Percentiles rank a stretch among this genome's conserved stretches.
Conservation (phyloP, 768 basidiomycete species). For the Leccinum variicolor region DNA sequence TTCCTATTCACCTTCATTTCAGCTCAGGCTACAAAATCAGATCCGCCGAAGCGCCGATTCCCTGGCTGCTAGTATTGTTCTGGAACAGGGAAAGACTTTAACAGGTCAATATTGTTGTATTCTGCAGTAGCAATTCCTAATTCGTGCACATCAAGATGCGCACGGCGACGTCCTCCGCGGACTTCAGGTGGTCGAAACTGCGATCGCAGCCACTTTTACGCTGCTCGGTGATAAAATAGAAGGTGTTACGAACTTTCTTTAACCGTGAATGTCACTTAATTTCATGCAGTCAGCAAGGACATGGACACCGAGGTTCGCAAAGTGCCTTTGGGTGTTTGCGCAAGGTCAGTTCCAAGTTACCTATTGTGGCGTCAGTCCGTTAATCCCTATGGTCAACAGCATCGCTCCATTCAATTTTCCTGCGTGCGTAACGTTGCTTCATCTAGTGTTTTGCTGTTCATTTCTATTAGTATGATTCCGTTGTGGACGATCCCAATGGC, state of each 20-base stretch:
- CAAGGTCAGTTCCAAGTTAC: slow-evolving; percentile 37
- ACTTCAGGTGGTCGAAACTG: slow-evolving; percentile 82
- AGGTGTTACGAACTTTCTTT: slow-evolving; percentile 43
- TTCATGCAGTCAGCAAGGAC: slow-evolving; percentile 73
- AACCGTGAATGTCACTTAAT: slow-evolving; percentile 15
- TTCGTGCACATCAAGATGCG: slow-evolving; percentile 56
- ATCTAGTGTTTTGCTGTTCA: background rate
- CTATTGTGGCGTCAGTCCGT: background rate
- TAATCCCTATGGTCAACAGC: slow-evolving; percentile 32
- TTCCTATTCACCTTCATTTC: slow-evolving; percentile 2
- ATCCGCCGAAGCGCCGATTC: slow-evolving; percentile 84
- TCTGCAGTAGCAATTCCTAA: background rate
- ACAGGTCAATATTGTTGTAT: slow-evolving; percentile 46
- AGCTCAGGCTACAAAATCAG: slow-evolving; percentile 73
- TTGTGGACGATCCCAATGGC: slow-evolving; percentile 95
- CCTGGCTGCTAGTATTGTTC: slow-evolving; percentile 83
- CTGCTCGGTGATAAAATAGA: slow-evolving; percentile 92
- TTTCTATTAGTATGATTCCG: slow-evolving; percentile 76
- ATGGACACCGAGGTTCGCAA: slow-evolving; percentile 93
- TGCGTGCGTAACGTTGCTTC: slow-evolving; percentile 48
- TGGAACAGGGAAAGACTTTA: slow-evolving; percentile 95
- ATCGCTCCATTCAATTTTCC: slow-evolving; percentile 90
- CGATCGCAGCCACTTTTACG: slow-evolving; percentile 76
- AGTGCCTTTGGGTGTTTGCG: slow-evolving; percentile 85
- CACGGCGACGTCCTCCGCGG: slow-evolving; percentile 94